Evolutionary conservation across 2,329 filamentous ascomycete species (phyloP), one percentile per base, ranked within the genome.

Genomic region (Coleophoma crateriformis): DNA sequence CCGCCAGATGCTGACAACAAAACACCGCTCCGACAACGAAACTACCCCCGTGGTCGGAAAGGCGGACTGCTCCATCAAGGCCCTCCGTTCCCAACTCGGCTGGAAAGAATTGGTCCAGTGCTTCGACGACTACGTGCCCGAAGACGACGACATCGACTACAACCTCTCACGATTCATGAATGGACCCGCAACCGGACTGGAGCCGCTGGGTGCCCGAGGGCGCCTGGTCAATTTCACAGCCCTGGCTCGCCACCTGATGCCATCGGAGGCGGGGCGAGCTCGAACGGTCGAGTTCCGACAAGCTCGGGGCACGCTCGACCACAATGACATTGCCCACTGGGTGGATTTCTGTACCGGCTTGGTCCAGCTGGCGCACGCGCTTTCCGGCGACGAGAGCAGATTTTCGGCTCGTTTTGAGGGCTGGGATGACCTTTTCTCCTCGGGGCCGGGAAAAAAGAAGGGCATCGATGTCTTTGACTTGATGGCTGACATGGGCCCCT

Each of bases 261-360:
- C 27, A 7, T 27, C 5, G 27, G 27, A 27, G 8, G 27, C 27
- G 27, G 27, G 27, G 27, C 7, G 10, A 47, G 11, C 57, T 17
- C 39, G 40, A 41, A 59, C 58, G 1, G 52, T 61, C 15, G 57
- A 62, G 15, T 62, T 61, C 33, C 54, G 60, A 32, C 58, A 61
- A 46, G 55, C 55, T 3, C 51, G 50, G 11, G 55, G 59, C 2
- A 49, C 55, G 3, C 52, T 61, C 3, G 38, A 52, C 17, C 10
- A 38, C n/a, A 34, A 46, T 4, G 51, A 60, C 38, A 50, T 61
- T 13, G 37, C 19, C 13, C 40, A 52, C 12, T 61, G 57, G 58
- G 51, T 59, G 4, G 56, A 61, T 10, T 61, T 61, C 43, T 61
- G 58, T 38, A 37, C 58, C 13, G 50, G 46, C 14, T 46, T 62